Base-by-base conservation (phyloP, 2,329 filamentous ascomycete species). In the Chaetothyriales sp. region DNA sequence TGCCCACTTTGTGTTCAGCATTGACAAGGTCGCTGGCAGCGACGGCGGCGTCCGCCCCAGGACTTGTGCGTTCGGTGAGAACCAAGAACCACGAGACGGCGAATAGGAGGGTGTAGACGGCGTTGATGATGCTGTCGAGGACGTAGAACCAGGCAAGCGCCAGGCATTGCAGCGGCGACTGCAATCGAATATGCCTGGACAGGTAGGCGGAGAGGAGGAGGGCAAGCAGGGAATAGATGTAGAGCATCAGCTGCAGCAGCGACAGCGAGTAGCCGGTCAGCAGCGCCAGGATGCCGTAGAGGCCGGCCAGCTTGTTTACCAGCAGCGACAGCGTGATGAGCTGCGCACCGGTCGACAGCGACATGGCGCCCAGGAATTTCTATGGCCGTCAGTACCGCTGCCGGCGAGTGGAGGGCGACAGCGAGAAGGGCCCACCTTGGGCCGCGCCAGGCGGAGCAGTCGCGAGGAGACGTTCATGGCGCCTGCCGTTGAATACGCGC, bases 291-390 rank as follows among this genome's bases (percentile, higher is more conserved):
- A 95, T 76, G 58, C 89, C 89, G 69, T 94, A 95, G 60, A 95
- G 75, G 53, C 89, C 89, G 48, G 87, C 90, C 60, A 89, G 80
- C 69, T 95, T 95, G 76, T 95, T 95, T 71, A 95, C 83, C 51
- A 94, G 76, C 58, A 94, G 79, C 9, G 85, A 82, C 56, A 92
- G 76, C 4, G 85, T 82, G 62, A 95, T 88, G 63, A 95, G 77
- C 61, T 92, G 87, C 46, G 86, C 83, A 60, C 87, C 89, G 33
- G 86, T 90, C 62, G 87, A 85, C 51, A 95, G 81, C 64, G 85
- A 86, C 73, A 95, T 84, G 63, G 89, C 74, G 65, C 86, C 87
- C 59, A 95, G 78, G 67, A 95, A 90, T 46, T 81, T 83, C 89
- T 95, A 66, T 49, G 48, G 61, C 44, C 15, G 45, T 44, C 44